Evolutionary conservation across 2,329 filamentous ascomycete genomes (phyloP).

Genomic region (Fusarium solani-melongenae): DNA sequence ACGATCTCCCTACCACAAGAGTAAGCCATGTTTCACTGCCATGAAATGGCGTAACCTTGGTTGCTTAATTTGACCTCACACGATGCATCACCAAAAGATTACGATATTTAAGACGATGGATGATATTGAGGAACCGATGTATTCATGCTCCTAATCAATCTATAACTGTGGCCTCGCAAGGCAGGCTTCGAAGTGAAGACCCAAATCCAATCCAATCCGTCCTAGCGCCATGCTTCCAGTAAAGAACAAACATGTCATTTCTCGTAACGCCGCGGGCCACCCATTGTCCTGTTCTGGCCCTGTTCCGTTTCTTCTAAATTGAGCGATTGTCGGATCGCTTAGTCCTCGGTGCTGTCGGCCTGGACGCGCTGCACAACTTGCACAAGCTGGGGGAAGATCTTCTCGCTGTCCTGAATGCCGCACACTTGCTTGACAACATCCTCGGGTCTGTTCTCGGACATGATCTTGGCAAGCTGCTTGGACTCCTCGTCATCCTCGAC

Average conservation of each 20-base stretch:
- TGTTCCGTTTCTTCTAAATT: slow-evolving; percentile 22
- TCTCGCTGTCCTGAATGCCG: slow-evolving; percentile 80
- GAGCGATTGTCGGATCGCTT: slow-evolving; percentile 41
- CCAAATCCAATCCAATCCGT: slow-evolving; percentile 31
- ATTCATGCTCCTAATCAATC: slow-evolving; percentile 35
- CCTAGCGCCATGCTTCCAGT: slow-evolving; percentile 42
- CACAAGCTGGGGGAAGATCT: slow-evolving; percentile 80
- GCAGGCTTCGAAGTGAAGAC: slow-evolving; percentile 12
- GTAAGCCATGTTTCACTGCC: background rate
- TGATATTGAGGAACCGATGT: slow-evolving; percentile 19
- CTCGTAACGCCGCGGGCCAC: slow-evolving; percentile 39
- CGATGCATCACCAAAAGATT: background rate
- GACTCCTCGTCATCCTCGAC: slow-evolving; percentile 93
- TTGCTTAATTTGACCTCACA: background rate
- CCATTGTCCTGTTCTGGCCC: slow-evolving; percentile 14
- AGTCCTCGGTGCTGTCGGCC: slow-evolving; percentile 63
- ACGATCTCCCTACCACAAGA: background rate
- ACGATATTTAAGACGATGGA: background rate
- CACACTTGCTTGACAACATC: slow-evolving; percentile 85
- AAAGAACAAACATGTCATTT: slow-evolving; percentile 31
- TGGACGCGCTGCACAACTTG: slow-evolving; percentile 88
- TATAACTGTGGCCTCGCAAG: slow-evolving; percentile 18
- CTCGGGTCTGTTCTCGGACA: slow-evolving; percentile 78
- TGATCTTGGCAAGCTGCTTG: slow-evolving; percentile 83
- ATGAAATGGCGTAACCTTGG: background rate